A percentile compares a stretch with the other conserved stretches of the same genome.
phyloP scores from a whole-genome alignment of 441 rosid genomes.

The Sinapis alba region DNA sequence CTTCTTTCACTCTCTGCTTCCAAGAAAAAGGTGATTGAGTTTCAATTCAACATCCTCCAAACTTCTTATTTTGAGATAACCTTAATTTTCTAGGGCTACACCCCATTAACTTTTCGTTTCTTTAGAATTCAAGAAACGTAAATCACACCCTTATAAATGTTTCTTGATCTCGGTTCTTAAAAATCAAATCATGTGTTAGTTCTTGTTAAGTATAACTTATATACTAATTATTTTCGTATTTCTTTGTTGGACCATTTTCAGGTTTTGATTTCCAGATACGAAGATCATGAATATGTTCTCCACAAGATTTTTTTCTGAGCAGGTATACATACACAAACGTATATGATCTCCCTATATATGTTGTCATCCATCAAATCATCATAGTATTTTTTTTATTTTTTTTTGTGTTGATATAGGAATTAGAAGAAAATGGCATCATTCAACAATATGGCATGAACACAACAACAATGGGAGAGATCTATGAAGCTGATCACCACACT shows the following conservation, averaged over 20 bases:
- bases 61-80: not conserved
- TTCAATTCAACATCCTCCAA: conserved; percentile 1
- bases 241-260: not conserved
- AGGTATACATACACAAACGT: not conserved
- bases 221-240: not conserved
- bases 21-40: conserved; percentile 24
- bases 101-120: not conserved
- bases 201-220: not conserved
- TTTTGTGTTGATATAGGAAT: conserved; percentile 19
- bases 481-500: conserved; percentile 20
- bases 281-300: conserved; percentile 9
- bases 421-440: conserved; percentile 28
- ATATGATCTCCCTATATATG: not conserved
- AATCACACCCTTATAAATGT: not conserved
- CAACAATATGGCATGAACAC: conserved; percentile 28
- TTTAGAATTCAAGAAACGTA: conserved; percentile 11
- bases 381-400: not conserved
- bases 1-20: conserved; percentile 1
- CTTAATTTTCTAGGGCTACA: conserved; percentile 13
- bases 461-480: conserved; percentile 21
- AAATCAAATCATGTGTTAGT: not conserved
- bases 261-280: conserved; percentile 5
- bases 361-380: not conserved
- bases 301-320: not conserved
- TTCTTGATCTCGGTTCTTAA: conserved; percentile 4